Evolutionary conservation across 179 eudicot species (phyloP).

Genomic region (Beta macrorhiza): DNA sequence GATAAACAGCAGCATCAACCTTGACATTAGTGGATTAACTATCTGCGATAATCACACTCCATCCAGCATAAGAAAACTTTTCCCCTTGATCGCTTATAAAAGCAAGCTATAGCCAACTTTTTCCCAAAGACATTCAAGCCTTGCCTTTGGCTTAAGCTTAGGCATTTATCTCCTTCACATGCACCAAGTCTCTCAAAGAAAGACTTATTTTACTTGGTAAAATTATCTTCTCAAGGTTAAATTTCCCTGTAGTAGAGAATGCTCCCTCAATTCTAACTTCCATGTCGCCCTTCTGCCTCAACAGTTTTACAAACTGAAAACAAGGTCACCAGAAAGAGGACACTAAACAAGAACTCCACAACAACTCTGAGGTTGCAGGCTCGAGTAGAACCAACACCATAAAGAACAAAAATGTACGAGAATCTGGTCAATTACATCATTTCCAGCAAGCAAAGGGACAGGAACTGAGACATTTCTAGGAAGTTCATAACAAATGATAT

Average conservation of each 20-base stretch:
- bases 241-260: neutral
- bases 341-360: conserved; percentile 3
- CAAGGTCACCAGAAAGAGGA: neutral
- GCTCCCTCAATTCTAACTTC: neutral
- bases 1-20: neutral
- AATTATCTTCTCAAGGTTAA: neutral
- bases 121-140: neutral
- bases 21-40: neutral
- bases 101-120: neutral
- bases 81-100: neutral
- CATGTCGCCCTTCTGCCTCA: too few species aligned
- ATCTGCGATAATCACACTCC: neutral
- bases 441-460: neutral
- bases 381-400: neutral
- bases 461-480: neutral
- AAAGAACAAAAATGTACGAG: neutral
- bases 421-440: neutral
- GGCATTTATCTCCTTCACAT: neutral
- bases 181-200: neutral
- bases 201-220: neutral
- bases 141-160: neutral
- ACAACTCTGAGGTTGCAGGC: neutral
- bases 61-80: neutral
- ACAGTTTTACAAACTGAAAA: neutral
- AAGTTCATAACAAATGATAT: neutral